Conservation (phyloP, 2,329 filamentous ascomycete species). For the Colletotrichum plurivorum region DNA sequence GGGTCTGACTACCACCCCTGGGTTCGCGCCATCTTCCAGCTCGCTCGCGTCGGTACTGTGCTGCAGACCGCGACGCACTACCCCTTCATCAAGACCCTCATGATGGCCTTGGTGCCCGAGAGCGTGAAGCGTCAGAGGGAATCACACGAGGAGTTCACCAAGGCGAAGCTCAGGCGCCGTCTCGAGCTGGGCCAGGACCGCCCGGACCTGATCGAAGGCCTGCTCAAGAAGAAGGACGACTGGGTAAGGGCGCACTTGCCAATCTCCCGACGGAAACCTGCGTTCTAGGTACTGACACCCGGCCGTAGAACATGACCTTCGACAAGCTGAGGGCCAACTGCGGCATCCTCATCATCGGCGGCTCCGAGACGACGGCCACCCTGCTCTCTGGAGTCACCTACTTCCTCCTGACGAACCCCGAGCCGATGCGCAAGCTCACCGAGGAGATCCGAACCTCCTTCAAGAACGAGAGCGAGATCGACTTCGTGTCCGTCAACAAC, state of each 20-base stretch:
- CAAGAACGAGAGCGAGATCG: conserved; percentile 53
- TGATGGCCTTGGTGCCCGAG: conserved; percentile 33
- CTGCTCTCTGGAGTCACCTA: conserved; percentile 47
- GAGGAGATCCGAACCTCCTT: conserved; percentile 56
- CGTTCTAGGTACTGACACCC: no score
- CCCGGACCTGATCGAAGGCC: conserved; percentile 43
- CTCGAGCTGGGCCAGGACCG: conserved; percentile 37
- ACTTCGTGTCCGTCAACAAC: conserved; percentile 46
- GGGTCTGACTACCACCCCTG: conserved; percentile 45
- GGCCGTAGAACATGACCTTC: conserved; percentile 24
- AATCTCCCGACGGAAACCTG: no score
- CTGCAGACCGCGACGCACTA: conserved; percentile 30
- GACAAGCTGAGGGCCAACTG: conserved; percentile 40
- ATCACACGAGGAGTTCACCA: conserved; percentile 15
- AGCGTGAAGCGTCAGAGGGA: conserved; percentile 19
- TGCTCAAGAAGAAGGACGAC: conserved; percentile 41
- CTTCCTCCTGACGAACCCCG: conserved; percentile 49
- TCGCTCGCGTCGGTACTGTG: conserved; percentile 35
- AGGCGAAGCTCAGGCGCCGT: conserved; percentile 35
- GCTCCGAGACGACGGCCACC: conserved; percentile 53
- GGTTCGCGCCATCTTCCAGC: conserved; percentile 45
- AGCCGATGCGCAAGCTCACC: conserved; percentile 48
- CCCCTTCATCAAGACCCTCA: conserved; percentile 27
- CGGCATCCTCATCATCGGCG: conserved; percentile 47
- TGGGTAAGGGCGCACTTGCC: conserved; percentile 21